Base-by-base conservation (phyloP, 352 stramenopile species). In the Globisporangium iwayamae region DNA sequence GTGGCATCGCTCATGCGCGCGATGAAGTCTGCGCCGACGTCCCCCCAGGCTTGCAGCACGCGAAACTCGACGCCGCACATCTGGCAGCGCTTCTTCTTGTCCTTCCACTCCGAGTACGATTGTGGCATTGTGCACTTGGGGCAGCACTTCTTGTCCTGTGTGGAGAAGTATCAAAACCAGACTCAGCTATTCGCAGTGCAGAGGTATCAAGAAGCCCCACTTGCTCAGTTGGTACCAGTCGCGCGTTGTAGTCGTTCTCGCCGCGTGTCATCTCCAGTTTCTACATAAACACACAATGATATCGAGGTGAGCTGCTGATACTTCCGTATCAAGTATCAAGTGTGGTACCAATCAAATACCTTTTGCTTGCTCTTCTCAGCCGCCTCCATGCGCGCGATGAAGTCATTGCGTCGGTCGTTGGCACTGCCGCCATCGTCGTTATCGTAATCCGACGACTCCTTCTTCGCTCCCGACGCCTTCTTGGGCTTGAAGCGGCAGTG, bases 21-120 rank as follows among this genome's bases (percentile, higher is more conserved):
- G 22, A 87, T 85, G 57, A 94, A 94, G 28, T 77, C 73, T 1
- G 73, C 51, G 1, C 83, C 79, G 43, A 94, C 69, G 45, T 94
- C 84, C 0, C 84, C 83, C 86, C 86, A 94, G 0, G 84, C 86
- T 58, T 93, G 81, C 3, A 81, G 66, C 9, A 90, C 68, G 3
- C 82, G 79, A 59, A 92, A 94, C 66, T 90, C 78, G 18, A 85
- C 79, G 18, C 84, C 82, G 59, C 86, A 94, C 51, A 77, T 88
- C 63, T 91, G 84, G 59, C 86, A 94, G 4, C 76, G 75, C 60
- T 94, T 94, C 71, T 93, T 94, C 71, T 94, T 94, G 74, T 93
- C 86, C 10, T 82, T 84, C n/a, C 76, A 87, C 60, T 94, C 86
- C 1, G 86, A 85, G 56, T 91, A 94, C 22, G 84, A 92, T 63